Percentiles rank a stretch among this genome's conserved stretches.
Conservation (phyloP, 805 yeast genomes). For the Candida awuae region DNA sequence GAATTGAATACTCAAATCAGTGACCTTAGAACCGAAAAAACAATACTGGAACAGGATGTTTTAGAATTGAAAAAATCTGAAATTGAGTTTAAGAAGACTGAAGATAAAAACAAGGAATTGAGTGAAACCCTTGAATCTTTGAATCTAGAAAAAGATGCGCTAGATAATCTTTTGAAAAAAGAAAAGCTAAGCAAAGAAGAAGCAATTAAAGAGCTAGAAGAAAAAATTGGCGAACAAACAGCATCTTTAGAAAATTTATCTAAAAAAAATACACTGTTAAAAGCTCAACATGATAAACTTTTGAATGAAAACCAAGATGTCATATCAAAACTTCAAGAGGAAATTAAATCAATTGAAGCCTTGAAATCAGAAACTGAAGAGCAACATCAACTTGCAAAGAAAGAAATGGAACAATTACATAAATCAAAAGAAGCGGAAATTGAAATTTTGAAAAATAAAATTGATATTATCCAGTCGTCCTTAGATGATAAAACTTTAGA, state of each 20-base stretch:
- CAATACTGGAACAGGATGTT: slow-evolving; percentile 1
- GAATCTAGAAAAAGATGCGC: not conserved
- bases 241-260: slow-evolving; percentile 64
- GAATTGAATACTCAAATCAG: not conserved
- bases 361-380: not conserved
- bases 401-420: slow-evolving; percentile 1
- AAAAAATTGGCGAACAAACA: slow-evolving; percentile 12
- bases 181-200: slow-evolving; percentile 13
- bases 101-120: too few relatives aligned
- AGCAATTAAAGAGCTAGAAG: slow-evolving; percentile 18
- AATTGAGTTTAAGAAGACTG: slow-evolving; percentile 52
- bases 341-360: not conserved
- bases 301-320: not conserved
- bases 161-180: not conserved
- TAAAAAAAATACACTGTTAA: slow-evolving; percentile 69
- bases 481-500: slow-evolving; percentile 2
- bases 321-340: not conserved
- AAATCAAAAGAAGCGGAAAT: not conserved
- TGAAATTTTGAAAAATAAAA: not conserved
- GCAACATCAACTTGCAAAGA: not conserved
- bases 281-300: not conserved
- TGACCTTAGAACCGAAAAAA: not conserved
- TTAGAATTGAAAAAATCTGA: too few relatives aligned
- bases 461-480: not conserved
- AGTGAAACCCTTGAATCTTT: slow-evolving; percentile 1